These are phyloP conservation scores for Wallacemonas rigidus DNA, from an alignment of 208 protist genomes.

Conservation along the genomic window DNA sequence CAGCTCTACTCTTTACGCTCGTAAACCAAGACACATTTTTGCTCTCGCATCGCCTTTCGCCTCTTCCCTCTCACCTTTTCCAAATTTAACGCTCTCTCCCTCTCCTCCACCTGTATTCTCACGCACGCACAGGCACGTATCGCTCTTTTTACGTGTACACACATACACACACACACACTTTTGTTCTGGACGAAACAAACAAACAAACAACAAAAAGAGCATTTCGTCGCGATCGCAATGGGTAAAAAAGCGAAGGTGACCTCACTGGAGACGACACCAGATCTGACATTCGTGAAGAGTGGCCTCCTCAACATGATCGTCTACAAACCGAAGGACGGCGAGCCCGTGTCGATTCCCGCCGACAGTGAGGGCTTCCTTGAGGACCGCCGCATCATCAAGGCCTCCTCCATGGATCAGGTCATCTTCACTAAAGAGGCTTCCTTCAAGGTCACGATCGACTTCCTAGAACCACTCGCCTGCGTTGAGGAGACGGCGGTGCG, in stretches of 20 bases:
- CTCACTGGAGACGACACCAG: slow-evolving; percentile 52
- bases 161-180: too few relatives aligned
- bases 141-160: too few relatives aligned
- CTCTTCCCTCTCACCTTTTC: too few relatives aligned
- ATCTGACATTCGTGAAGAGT: slow-evolving; percentile 61
- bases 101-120: not conserved
- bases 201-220: too few relatives aligned
- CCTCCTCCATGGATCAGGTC: slow-evolving; percentile 67
- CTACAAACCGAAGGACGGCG: slow-evolving; percentile 39
- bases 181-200: too few relatives aligned
- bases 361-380: slow-evolving; percentile 56
- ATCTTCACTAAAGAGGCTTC: slow-evolving; percentile 55
- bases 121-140: not conserved
- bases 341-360: slow-evolving; percentile 28
- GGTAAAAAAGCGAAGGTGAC: slow-evolving; percentile 37
- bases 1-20: too few relatives aligned
- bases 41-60: too few relatives aligned
- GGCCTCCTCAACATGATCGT: slow-evolving; percentile 71
- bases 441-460: slow-evolving; percentile 80
- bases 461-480: slow-evolving; percentile 58
- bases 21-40: too few relatives aligned
- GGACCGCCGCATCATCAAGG: slow-evolving; percentile 51
- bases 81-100: not conserved
- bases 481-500: slow-evolving; percentile 74
- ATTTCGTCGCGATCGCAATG: slow-evolving; percentile 21